phyloP scores from a whole-genome alignment of 192 early-diverging fungal species.

The Podochytrium sp. region DNA sequence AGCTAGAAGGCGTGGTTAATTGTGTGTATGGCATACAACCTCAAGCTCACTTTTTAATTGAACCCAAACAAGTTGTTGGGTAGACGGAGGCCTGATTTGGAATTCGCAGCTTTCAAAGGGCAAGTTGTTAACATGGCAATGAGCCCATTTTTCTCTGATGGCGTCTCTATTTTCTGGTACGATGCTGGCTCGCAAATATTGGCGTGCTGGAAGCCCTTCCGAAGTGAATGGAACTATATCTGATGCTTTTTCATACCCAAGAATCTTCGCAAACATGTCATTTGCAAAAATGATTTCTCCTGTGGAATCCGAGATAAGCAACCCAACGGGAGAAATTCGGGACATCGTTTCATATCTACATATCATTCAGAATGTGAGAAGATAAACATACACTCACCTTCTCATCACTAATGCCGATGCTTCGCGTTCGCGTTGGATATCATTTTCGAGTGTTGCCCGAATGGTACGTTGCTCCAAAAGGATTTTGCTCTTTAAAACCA shows the following conservation, averaged over 20 bases:
- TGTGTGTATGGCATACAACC: not conserved
- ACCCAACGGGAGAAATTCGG: slow-evolving; percentile 13
- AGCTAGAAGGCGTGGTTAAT: not conserved
- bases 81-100: not conserved
- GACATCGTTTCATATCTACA: slow-evolving; percentile 19
- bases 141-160: not conserved
- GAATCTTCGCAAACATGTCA: slow-evolving; percentile 33
- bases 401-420: not conserved
- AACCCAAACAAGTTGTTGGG: not conserved
- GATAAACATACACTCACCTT: not conserved
- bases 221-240: not conserved
- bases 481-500: slow-evolving; percentile 57
- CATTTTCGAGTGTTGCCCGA: not conserved
- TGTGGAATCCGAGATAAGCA: not conserved
- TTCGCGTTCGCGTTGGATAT: not conserved
- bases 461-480: slow-evolving; percentile 51
- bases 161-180: slow-evolving; percentile 22
- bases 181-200: not conserved
- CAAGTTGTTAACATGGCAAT: not conserved
- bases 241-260: not conserved
- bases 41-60: slow-evolving; percentile 4
- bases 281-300: slow-evolving; percentile 38
- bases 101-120: slow-evolving; percentile 3
- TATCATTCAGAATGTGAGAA: slow-evolving; percentile 31
- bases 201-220: not conserved